Evolutionary conservation across 108 stramenopile genomes (phyloP).

Genomic region (Mediolabrus comicus): DNA sequence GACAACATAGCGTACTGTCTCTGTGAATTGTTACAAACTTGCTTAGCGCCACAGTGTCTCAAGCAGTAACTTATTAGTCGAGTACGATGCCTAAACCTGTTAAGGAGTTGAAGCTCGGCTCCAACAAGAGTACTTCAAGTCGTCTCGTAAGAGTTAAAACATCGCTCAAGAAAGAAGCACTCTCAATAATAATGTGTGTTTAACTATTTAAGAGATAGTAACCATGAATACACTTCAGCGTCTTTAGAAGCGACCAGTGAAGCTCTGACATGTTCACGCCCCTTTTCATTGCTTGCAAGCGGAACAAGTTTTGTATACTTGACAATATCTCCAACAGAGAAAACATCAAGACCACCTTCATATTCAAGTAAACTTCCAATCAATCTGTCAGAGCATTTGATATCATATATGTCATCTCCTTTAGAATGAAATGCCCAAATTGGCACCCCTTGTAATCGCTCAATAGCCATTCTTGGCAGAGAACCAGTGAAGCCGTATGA

Average conservation of each 20-base stretch:
- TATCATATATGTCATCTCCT: slow-evolving; percentile 61
- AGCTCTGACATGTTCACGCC: slow-evolving; percentile 36
- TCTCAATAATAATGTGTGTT: neutral
- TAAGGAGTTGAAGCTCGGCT: neutral
- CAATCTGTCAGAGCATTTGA: slow-evolving; percentile 33
- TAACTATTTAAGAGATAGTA: slow-evolving; percentile 5
- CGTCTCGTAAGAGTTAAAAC: neutral
- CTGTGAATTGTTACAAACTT: too few relatives aligned
- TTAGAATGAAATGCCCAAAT: slow-evolving; percentile 82
- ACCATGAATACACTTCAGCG: slow-evolving; percentile 35
- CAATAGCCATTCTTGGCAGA: slow-evolving; percentile 58
- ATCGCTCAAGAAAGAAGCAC: neutral
- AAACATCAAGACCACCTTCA: slow-evolving; percentile 27
- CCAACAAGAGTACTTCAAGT: too few relatives aligned
- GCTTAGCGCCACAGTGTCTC: too few relatives aligned
- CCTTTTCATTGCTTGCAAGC: neutral
- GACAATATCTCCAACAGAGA: slow-evolving; percentile 21
- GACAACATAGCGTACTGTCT: too few relatives aligned
- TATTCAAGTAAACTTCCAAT: slow-evolving; percentile 33
- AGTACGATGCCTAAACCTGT: too few relatives aligned
- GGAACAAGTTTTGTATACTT: slow-evolving; percentile 46
- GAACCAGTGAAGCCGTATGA: slow-evolving; percentile 77
- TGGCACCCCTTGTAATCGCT: slow-evolving; percentile 57
- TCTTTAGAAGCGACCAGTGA: slow-evolving; percentile 31
- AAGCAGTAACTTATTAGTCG: too few relatives aligned